Evolutionary conservation across 2,329 filamentous ascomycete species (phyloP).

Genomic region (Setomelanomma holmii): DNA sequence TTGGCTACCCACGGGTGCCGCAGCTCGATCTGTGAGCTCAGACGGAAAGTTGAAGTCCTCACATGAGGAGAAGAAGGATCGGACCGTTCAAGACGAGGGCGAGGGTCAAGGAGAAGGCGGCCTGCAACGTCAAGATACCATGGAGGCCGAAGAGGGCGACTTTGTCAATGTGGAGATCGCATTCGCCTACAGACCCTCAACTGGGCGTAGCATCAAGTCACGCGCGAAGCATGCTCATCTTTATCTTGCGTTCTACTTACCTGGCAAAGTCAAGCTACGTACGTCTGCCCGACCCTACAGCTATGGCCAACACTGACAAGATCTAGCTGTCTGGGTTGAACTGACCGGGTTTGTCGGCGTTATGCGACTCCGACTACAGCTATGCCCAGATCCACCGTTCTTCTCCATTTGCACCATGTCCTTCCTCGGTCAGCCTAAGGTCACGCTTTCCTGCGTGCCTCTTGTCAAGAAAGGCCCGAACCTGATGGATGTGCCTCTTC

Average conservation of each 20-base stretch:
- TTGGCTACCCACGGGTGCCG: conserved; percentile 76
- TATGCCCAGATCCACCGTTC: conserved; percentile 79
- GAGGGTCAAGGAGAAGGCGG: conserved; percentile 47
- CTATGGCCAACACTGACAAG: conserved; percentile 17
- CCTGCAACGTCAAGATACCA: conserved; percentile 48
- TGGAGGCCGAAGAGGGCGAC: conserved; percentile 79
- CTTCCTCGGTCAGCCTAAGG: conserved; percentile 77
- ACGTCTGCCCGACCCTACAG: conserved; percentile 23
- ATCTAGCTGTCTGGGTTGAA: conserved; percentile 74
- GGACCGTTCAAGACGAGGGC: conserved; percentile 56
- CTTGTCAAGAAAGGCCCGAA: conserved; percentile 73
- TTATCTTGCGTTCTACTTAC: conserved; percentile 75
- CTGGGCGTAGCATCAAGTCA: conserved; percentile 65
- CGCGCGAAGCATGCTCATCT: conserved; percentile 77
- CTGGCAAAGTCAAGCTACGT: conserved; percentile 61
- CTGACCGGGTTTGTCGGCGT: conserved; percentile 75
- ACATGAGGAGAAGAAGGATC: conserved; percentile 57
- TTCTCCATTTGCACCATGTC: conserved; percentile 77
- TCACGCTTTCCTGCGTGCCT: conserved; percentile 73
- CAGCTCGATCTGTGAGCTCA: conserved; percentile 65
- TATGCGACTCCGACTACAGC: conserved; percentile 71
- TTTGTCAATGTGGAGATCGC: conserved; percentile 80
- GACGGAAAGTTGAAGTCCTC: conserved; percentile 64
- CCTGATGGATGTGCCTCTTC: conserved; percentile 76
- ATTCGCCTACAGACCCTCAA: conserved; percentile 73